Evolutionary conservation across 345 rosid genomes (phyloP).

Genomic region (Rhodamnia rubescens): DNA sequence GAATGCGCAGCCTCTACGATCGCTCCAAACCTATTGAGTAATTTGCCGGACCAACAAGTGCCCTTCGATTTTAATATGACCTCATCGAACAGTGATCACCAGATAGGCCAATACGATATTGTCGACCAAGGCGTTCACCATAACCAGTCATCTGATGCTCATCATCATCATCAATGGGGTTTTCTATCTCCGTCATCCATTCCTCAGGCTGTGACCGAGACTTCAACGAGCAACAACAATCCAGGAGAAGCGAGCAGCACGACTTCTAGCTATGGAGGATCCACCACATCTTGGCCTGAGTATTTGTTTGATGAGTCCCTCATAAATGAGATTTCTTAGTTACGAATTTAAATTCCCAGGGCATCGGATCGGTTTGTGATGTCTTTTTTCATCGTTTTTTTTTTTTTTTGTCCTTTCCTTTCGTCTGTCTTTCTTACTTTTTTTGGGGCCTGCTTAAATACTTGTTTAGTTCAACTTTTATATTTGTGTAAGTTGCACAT

Average conservation of each 20-base stretch:
- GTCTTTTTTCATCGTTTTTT: neutral
- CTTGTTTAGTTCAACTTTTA: neutral
- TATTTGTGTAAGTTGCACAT: neutral
- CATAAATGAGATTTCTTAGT: slow-evolving; percentile 1
- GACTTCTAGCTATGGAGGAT: neutral
- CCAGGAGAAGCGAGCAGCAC: slow-evolving; percentile 8
- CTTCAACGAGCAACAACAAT: neutral
- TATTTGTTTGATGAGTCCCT: slow-evolving; percentile 1
- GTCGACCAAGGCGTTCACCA: neutral
- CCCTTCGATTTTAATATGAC: slow-evolving; percentile 14
- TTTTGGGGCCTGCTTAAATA: neutral
- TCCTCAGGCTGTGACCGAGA: neutral
- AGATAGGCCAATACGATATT: neutral
- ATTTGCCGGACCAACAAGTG: neutral
- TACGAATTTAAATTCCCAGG: neutral
- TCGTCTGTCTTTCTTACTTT: neutral
- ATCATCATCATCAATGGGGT: neutral
- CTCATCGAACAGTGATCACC: neutral
- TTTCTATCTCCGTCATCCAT: neutral
- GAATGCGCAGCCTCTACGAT: neutral
- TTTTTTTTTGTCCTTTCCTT: neutral
- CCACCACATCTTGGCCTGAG: slow-evolving; percentile 2
- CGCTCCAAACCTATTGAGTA: neutral
- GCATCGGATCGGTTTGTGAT: neutral
- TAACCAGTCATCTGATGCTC: neutral